Percentiles rank a stretch among this genome's conserved stretches.
Evolutionary conservation across 129 eudicot species (phyloP).

Genomic region (Apium graveolens): DNA sequence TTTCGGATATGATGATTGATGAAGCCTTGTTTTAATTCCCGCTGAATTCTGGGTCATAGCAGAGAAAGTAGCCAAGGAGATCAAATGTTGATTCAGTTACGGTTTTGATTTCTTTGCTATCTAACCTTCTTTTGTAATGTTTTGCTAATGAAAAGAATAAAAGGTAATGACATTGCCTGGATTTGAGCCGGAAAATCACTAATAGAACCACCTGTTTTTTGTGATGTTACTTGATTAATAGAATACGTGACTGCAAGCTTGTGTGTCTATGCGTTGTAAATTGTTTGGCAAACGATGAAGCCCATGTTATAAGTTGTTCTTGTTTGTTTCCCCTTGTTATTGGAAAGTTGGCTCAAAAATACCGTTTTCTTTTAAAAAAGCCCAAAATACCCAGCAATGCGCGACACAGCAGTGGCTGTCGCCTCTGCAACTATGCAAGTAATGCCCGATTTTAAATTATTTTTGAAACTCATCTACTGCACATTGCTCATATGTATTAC

Average conservation of each 20-base stretch:
- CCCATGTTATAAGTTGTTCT: not conserved
- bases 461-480: not conserved
- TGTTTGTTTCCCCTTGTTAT: not conserved
- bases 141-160: not conserved
- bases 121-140: too few relatives aligned
- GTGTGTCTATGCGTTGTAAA: not conserved
- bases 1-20: not conserved
- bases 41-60: not conserved
- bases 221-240: not conserved
- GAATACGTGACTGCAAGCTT: not conserved
- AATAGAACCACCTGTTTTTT: not conserved
- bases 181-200: not conserved
- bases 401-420: not conserved
- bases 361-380: too few relatives aligned
- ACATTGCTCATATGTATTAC: too few relatives aligned
- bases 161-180: not conserved
- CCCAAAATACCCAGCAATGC: not conserved
- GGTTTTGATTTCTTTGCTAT: not conserved
- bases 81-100: not conserved
- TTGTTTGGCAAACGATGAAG: not conserved
- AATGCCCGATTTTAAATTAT: not conserved
- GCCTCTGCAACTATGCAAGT: not conserved
- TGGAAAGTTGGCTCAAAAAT: not conserved
- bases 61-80: not conserved
- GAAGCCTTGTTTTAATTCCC: not conserved